These are phyloP conservation scores for Leucogyrophana mollusca DNA, from an alignment of 768 basidiomycete genomes.

Conservation along the genomic window DNA sequence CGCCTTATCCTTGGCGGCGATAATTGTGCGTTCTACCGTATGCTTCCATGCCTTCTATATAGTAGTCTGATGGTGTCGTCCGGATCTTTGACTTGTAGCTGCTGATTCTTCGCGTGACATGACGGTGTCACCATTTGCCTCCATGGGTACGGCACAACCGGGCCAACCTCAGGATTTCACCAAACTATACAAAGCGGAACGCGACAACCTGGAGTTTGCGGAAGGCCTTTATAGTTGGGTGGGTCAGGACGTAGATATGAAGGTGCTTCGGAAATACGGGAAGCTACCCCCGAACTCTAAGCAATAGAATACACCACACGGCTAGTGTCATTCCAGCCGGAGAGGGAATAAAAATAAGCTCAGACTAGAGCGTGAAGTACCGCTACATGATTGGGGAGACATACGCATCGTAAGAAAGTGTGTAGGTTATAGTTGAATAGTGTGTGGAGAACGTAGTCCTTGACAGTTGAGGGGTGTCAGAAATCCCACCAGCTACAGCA, in stretches of 20 bases:
- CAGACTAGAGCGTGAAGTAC: conserved; percentile 14
- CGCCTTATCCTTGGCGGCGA: conserved; percentile 89
- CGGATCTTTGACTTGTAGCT: conserved; percentile 41
- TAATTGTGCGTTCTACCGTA: conserved; percentile 58
- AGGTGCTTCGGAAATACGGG: conserved; percentile 77
- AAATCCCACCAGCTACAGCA: background rate
- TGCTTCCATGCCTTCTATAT: conserved; percentile 3
- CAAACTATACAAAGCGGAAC: conserved; percentile 89
- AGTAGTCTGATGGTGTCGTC: conserved; percentile 12
- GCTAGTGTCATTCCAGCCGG: conserved; percentile 10
- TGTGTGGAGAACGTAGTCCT: conserved; percentile 6
- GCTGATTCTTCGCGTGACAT: conserved; percentile 80
- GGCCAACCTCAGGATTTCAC: conserved; percentile 77
- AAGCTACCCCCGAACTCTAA: conserved; percentile 40
- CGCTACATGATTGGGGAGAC: conserved; percentile 24
- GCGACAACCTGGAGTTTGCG: conserved; percentile 89
- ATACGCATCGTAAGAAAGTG: conserved; percentile 20
- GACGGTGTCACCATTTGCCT: conserved; percentile 66
- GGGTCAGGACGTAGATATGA: conserved; percentile 75
- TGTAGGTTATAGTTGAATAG: conserved; percentile 7
- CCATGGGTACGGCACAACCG: conserved; percentile 43
- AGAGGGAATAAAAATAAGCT: conserved; percentile 15
- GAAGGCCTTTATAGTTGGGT: conserved; percentile 85
- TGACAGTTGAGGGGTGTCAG: conserved; percentile 1
- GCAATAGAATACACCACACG: conserved; percentile 14